Evolutionary conservation across 768 basidiomycete species (phyloP), one percentile per base, ranked within the genome.

Genomic region (Serpula lacrymans): DNA sequence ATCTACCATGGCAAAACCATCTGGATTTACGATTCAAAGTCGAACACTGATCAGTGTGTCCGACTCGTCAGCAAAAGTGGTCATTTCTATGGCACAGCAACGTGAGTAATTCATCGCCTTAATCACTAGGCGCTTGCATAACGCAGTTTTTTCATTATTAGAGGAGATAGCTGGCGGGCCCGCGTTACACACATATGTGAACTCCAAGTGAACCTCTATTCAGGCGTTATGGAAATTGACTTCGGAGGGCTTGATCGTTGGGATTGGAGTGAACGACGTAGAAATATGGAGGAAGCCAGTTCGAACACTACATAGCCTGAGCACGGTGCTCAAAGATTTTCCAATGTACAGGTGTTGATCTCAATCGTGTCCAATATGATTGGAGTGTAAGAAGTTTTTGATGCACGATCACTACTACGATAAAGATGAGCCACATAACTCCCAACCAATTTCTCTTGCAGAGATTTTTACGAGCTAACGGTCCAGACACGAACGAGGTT

Each of bases 401-500:
- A n/a, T n/a, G n/a, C n/a, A n/a, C n/a, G n/a, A n/a, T n/a, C n/a
- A n/a, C 39, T 52, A 46, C 41, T 46, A 57, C 37, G 42, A 50
- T 52, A 51, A 47, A 52, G 48, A 64, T 27, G 31, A 50, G 45
- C 43, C 42, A 44, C 27, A 49, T 42, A 39, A 43, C 39, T 51
- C 53, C 53, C 40, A 9, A 6, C 24, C n/a, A n/a, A n/a, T n/a
- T n/a, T n/a, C n/a, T n/a, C n/a, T n/a, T n/a, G n/a, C n/a, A n/a
- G 37, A 45, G 34, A 39, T 43, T 57, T 60, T 60, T 65, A 75
- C 58, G 70, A 59, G 43, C 75, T 77, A 51, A 94, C 90, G 56
- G 81, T 84, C 90, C 88, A 94, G 63, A 92, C 88, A 52, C 91
- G 87, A 63, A 96, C 83, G 51, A 80, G 76, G 72, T 95, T 86